Evolutionary conservation across 768 basidiomycete genomes (phyloP), one percentile per base, ranked within the genome.

Genomic region (Leucogyrophana mollusca): DNA sequence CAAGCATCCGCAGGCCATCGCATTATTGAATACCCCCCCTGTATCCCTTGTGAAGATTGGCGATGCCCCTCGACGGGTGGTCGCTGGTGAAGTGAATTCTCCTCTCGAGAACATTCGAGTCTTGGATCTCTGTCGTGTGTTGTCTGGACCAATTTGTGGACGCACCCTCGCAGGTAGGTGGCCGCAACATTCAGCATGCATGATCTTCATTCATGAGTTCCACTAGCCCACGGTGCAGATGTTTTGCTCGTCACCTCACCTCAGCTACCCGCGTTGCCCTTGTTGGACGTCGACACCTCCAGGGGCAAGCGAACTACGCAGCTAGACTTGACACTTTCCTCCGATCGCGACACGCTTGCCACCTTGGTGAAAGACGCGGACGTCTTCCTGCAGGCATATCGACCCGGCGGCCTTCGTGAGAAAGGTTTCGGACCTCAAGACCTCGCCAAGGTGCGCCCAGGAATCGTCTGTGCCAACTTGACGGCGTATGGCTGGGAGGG

Each of bases 301-400:
- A 69, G 81, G 6, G 80, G 81, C 1, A 85, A 84, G 59, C 74
- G 80, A 33, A 81, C 81, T 0, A 73, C 80, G 0, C 82, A 83
- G 55, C 73, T 84, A 3, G 78, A 84, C 48, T 67, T 85, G 5
- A 68, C 61, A 3, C 34, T 36, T 2, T 18, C 51, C 6, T 18
- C 48, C 1, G 76, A 76, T 43, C 53, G 49, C 8, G 53, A 57
- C 9, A 68, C 43, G 7, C 66, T 82, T 4, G 45, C 45, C 16
- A 35, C 46, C 1, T 70, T 85, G 1, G 60, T 69, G 14, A 50
- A 56, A 34, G 68, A 69, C 20, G 67, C 74, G 0, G 78, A 83
- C 52, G 79, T 84, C 8, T 83, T 85, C 56, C 56, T 85, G 11
- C 82, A 85, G 52, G 71, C 76, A 3, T 84, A 83, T 58, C 71